Conservation (phyloP, 352 stramenopile genomes). For the Phytophthora vignae region DNA sequence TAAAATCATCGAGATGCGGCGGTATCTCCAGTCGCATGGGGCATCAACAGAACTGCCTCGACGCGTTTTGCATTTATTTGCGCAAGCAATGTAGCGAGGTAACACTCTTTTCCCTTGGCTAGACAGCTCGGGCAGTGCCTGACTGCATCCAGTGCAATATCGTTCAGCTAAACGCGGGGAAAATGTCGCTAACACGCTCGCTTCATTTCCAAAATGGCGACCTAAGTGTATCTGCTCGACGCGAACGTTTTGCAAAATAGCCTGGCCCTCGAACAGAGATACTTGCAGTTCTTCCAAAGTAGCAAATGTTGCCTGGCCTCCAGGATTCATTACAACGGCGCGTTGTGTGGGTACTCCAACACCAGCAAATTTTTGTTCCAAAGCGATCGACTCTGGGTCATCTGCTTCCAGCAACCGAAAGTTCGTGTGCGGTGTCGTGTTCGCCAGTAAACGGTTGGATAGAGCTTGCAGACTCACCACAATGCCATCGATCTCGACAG, state of each 20-base stretch:
- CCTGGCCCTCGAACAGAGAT: constrained; percentile 23
- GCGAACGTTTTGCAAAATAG: constrained; percentile 50
- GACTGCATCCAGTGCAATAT: constrained; percentile 55
- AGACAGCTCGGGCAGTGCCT: constrained; percentile 42
- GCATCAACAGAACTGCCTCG: constrained; percentile 24
- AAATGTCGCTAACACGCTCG: constrained; percentile 40
- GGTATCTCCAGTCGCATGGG: constrained; percentile 53
- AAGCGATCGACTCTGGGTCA: constrained; percentile 33
- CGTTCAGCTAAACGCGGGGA: constrained; percentile 47
- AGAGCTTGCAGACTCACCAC: constrained; percentile 57
- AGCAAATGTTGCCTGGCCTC: constrained; percentile 21
- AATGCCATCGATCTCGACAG: constrained; percentile 47
- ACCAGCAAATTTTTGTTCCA: constrained; percentile 29
- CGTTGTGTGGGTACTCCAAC: background rate
- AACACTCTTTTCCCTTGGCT: constrained; percentile 15
- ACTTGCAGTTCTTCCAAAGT: constrained; percentile 48
- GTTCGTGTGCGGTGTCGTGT: constrained; percentile 63
- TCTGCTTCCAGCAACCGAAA: constrained; percentile 43
- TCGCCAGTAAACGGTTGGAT: constrained; percentile 60
- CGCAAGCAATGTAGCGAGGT: constrained; percentile 43
- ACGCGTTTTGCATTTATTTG: constrained; percentile 43
- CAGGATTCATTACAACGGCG: background rate
- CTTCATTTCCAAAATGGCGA: constrained; percentile 35
- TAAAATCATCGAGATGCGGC: constrained; percentile 52
- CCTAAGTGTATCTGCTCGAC: constrained; percentile 56